phyloP scores from a whole-genome alignment of 257 asterid genomes.

The Thymus quinquecostatus region DNA sequence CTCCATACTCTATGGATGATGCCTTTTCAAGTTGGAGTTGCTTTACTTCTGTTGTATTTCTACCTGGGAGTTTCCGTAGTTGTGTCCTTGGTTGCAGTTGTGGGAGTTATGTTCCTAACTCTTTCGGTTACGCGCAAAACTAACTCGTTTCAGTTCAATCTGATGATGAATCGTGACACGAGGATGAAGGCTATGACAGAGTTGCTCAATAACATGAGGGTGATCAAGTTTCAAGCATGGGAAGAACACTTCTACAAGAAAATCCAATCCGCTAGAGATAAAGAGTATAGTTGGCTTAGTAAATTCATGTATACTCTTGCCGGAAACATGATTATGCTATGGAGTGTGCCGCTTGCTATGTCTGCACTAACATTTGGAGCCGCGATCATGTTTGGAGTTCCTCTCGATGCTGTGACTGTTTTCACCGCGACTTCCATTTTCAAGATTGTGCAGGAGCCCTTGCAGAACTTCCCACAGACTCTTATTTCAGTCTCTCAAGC shows the following conservation, averaged over 20 bases:
- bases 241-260: constrained; percentile 61
- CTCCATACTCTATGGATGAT: constrained; percentile 64
- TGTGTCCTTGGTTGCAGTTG: constrained; percentile 44
- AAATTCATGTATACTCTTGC: constrained; percentile 50
- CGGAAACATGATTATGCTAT: constrained; percentile 44
- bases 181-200: constrained; percentile 73
- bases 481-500: constrained; percentile 62
- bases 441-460: constrained; percentile 70
- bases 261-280: constrained; percentile 46
- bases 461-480: constrained; percentile 65
- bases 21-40: constrained; percentile 64
- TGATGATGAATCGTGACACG: constrained; percentile 58
- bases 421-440: constrained; percentile 66
- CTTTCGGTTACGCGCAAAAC: constrained; percentile 32
- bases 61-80: constrained; percentile 53
- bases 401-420: constrained; percentile 55
- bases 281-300: constrained; percentile 58
- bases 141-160: constrained; percentile 49
- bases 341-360: constrained; percentile 54
- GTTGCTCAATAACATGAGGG: constrained; percentile 62
- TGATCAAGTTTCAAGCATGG: constrained; percentile 84
- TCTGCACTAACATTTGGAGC: constrained; percentile 52
- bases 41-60: constrained; percentile 49
- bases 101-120: constrained; percentile 38
- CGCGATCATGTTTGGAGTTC: constrained; percentile 40